These are phyloP conservation scores for Bauhinia variegata DNA, from an alignment of 306 rosid species.

Conservation along the genomic window DNA sequence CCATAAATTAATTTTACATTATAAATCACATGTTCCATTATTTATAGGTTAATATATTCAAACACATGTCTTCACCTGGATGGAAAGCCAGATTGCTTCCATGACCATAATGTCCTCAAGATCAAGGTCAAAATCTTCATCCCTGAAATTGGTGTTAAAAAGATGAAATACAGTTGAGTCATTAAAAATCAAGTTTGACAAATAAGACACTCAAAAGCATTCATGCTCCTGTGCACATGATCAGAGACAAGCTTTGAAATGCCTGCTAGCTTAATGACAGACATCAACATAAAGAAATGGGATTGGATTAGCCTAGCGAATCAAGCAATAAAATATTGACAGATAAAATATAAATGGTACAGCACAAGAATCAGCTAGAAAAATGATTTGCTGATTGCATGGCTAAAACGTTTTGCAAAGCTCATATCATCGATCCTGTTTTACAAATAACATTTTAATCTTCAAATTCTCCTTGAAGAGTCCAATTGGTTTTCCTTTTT, in stretches of 20 bases:
- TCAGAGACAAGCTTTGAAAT: slow-evolving; percentile 14
- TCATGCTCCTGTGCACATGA: not conserved
- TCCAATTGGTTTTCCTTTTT: too few species aligned
- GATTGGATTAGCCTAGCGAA: not conserved
- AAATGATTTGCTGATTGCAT: not conserved
- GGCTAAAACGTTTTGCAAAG: not conserved
- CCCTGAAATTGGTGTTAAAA: slow-evolving; percentile 55
- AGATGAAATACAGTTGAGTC: not conserved
- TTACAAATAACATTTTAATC: not conserved
- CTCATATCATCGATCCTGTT: not conserved
- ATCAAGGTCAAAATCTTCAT: slow-evolving; percentile 87
- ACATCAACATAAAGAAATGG: not conserved
- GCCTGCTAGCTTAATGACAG: not conserved
- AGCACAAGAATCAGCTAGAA: not conserved
- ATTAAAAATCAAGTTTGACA: too few species aligned
- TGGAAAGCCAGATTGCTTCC: slow-evolving; percentile 99
- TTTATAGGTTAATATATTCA: slow-evolving; percentile 17
- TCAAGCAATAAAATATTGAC: not conserved
- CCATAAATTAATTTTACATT: too few species aligned
- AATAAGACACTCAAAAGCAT: slow-evolving; percentile 28
- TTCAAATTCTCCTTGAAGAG: too few species aligned
- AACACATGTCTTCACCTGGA: slow-evolving; percentile 64
- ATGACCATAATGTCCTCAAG: slow-evolving; percentile 99
- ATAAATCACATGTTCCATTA: not conserved
- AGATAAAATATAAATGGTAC: not conserved